A percentile compares a stretch with the other conserved stretches of the same genome.
Conservation (phyloP, 1,284 basidiomycete species). For the Marasmius sp. region DNA sequence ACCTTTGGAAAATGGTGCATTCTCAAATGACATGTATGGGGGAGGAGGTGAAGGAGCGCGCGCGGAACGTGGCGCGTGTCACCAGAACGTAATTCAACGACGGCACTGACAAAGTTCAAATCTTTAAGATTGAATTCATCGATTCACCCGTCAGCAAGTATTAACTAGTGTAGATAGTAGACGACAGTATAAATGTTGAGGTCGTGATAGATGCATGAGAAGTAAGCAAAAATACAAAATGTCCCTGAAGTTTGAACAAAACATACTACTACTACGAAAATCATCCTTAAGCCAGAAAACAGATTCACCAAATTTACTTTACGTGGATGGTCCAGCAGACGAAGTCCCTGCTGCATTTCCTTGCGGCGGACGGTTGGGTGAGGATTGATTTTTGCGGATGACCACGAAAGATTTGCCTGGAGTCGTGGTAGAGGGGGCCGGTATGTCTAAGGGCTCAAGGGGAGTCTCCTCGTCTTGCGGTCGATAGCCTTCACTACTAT, state of each 20-base stretch:
- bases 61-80: not conserved
- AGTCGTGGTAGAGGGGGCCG: conserved; percentile 21
- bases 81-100: no score
- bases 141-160: no score
- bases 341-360: not conserved
- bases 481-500: conserved; percentile 57
- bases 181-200: no score
- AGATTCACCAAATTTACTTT: no score
- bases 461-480: conserved; percentile 36
- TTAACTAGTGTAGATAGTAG: no score
- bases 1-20: conserved; percentile 83
- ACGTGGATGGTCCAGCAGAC: not conserved
- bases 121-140: no score
- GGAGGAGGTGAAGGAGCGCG: not conserved
- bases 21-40: conserved; percentile 70
- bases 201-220: no score
- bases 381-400: conserved; percentile 44
- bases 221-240: no score
- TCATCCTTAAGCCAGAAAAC: no score
- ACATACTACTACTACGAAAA: no score
- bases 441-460: conserved; percentile 17
- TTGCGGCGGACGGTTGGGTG: not conserved
- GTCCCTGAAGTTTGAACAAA: no score
- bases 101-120: no score
- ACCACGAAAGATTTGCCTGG: conserved; percentile 67